Base-by-base conservation (phyloP, 306 rosid species). In the Morella rubra region DNA sequence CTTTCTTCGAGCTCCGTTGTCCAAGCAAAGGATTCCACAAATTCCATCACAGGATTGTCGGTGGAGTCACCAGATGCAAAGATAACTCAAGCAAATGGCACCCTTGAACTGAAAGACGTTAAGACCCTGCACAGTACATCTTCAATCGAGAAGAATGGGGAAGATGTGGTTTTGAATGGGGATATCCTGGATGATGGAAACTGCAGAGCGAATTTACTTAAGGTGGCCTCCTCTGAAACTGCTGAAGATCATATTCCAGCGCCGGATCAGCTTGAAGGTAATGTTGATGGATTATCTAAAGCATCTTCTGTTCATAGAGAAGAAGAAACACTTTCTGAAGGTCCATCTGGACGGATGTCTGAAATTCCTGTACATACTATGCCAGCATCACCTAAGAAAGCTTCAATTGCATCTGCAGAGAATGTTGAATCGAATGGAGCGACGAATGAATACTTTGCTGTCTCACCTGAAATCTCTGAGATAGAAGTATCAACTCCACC, bases 401-500 rank as follows among this genome's bases (percentile, higher is more conserved):
- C 69, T 53, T 65, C 18, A 18, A 69, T 75, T 60, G 78, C 66
- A 53, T 69, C 93, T 78, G 59, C 78, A 5, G 68, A 69, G 81
- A 82, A 69, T 40, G 71, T 82, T 19, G 80, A 84, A 71, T 83
- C 72, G 75, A 76, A 78, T 77, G 89, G 74, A 44, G 79, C 78
- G 77, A 69, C 49, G 60, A 74, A 81, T 46, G 90, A 85, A 69
- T 68, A 42, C 41, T 11, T 77, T 79, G 79, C 20, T 12, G 69
- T 77, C 77, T 54, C 85, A 3, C 69, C 71, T 49, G 87, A 79
- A 67, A 87, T 86, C 79, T 82, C 89, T 22, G 90, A 79, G 85
- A 81, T 83, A 44, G 90, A 84, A 81, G 65, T 75, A 53, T 85
- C 87, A 6, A 92, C 98, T 14, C 96, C 99, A 49, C 96, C 96